A percentile compares a stretch with the other conserved stretches of the same genome.
Evolutionary conservation across 371 early-diverging fungal genomes (phyloP).

Genomic region (Mortierella sp.): DNA sequence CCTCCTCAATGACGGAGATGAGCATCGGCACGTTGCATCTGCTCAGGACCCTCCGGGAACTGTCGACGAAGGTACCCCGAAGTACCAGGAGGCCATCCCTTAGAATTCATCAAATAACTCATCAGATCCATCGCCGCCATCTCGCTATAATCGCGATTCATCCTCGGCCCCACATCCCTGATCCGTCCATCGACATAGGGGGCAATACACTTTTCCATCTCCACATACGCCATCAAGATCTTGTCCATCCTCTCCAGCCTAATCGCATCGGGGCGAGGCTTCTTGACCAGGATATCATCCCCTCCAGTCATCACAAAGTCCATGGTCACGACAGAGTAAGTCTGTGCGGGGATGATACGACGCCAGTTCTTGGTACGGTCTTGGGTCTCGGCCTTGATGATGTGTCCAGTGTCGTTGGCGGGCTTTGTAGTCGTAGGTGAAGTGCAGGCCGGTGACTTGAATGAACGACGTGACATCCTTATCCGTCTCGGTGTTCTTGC

Average conservation of each 20-base stretch:
- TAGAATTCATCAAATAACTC: not conserved
- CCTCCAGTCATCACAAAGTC: constrained; percentile 69
- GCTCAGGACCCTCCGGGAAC: constrained; percentile 11
- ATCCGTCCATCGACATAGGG: constrained; percentile 53
- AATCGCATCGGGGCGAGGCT: constrained; percentile 2
- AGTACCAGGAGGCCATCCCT: constrained; percentile 7
- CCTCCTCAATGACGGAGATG: constrained; percentile 1
- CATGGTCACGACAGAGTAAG: constrained; percentile 61
- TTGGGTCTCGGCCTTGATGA: constrained; percentile 25
- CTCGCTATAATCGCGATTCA: not conserved
- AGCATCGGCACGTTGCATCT: constrained; percentile 10
- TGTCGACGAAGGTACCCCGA: constrained; percentile 18
- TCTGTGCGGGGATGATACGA: constrained; percentile 15
- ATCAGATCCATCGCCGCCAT: not conserved
- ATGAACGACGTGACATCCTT: constrained; percentile 53
- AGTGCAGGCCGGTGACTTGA: constrained; percentile 39
- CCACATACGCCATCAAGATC: constrained; percentile 46
- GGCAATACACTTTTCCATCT: constrained; percentile 18
- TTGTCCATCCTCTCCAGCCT: constrained; percentile 39
- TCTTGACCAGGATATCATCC: constrained; percentile 61
- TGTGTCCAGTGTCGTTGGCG: not conserved
- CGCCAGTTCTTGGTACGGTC: constrained; percentile 18
- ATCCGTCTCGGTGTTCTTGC: constrained; percentile 15
- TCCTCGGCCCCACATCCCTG: constrained; percentile 8
- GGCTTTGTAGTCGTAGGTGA: constrained; percentile 13